Evolutionary conservation across 495 filamentous ascomycete genomes (phyloP).

Genomic region (Penicillium verhagenii): DNA sequence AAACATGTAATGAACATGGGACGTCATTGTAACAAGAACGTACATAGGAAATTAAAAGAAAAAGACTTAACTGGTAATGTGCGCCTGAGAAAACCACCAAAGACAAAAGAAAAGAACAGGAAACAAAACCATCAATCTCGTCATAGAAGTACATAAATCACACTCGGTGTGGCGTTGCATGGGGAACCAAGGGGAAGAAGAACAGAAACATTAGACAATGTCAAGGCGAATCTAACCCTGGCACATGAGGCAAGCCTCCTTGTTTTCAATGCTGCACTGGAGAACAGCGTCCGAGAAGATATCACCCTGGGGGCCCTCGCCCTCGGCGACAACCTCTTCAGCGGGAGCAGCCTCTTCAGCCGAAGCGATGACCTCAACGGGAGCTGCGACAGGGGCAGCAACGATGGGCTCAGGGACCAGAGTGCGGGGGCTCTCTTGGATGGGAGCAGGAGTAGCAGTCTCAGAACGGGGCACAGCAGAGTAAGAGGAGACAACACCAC

Average conservation of each 20-base stretch:
- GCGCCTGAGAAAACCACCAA: slow-evolving; percentile 15
- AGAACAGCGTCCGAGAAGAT: slow-evolving; percentile 93
- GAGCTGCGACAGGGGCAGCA: slow-evolving; percentile 32
- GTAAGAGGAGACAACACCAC: slow-evolving; percentile 47
- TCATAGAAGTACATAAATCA: slow-evolving; percentile 41
- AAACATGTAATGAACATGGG: neutral
- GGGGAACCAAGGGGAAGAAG: slow-evolving; percentile 2
- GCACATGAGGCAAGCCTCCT: slow-evolving; percentile 87
- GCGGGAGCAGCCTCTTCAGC: slow-evolving; percentile 60
- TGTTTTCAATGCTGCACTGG: slow-evolving; percentile 92
- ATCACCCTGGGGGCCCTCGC: slow-evolving; percentile 47
- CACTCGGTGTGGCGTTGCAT: slow-evolving; percentile 5
- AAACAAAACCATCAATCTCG: slow-evolving; percentile 39
- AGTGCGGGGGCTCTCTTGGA: slow-evolving; percentile 65
- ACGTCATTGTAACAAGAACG: slow-evolving; percentile 12
- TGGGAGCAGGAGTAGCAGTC: slow-evolving; percentile 18
- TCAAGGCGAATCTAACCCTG: slow-evolving; percentile 57
- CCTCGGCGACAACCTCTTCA: slow-evolving; percentile 53
- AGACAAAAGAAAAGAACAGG: slow-evolving; percentile 20
- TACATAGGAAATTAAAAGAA: slow-evolving; percentile 18
- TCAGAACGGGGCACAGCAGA: slow-evolving; percentile 57
- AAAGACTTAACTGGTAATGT: slow-evolving; percentile 11
- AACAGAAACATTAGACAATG: slow-evolving; percentile 8
- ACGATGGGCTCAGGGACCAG: slow-evolving; percentile 66
- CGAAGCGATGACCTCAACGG: slow-evolving; percentile 12